phyloP scores from a whole-genome alignment of 140 eudicot genomes.

The Senecio squalidus region DNA sequence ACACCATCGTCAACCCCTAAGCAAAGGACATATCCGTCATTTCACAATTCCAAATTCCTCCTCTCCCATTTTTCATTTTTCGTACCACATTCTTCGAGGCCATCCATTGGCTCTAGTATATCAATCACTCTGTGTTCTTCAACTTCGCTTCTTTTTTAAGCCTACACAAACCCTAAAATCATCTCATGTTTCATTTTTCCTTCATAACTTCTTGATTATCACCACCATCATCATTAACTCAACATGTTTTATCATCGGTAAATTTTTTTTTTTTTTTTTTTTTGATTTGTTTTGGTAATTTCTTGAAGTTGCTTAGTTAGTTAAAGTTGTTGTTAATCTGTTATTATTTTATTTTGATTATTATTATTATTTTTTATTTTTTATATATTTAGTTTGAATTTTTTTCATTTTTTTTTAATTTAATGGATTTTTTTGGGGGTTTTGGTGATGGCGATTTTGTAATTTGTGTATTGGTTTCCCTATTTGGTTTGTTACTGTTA shows the following conservation, averaged over 20 bases:
- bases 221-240: constrained; percentile 15
- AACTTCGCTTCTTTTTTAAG: constrained; percentile 36
- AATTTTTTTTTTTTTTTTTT: not conserved
- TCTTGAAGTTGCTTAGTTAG: constrained; percentile 13
- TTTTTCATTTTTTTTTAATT: no score
- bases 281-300: not conserved
- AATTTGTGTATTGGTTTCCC: no score
- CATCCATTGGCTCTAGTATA: constrained; percentile 56
- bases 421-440: no score
- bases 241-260: constrained; percentile 56
- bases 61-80: constrained; percentile 11
- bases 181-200: constrained; percentile 21
- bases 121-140: constrained; percentile 27
- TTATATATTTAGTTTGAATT: no score
- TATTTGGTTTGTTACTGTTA: no score
- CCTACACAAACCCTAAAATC: constrained; percentile 27
- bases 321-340: no score
- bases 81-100: constrained; percentile 61
- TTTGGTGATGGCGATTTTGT: no score
- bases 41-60: constrained; percentile 16
- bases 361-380: no score
- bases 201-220: constrained; percentile 13
- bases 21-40: constrained; percentile 16
- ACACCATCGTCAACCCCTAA: constrained; percentile 25
- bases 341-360: no score